Conservation (phyloP, 73 alveolate species). For the Diophrys appendiculata region DNA sequence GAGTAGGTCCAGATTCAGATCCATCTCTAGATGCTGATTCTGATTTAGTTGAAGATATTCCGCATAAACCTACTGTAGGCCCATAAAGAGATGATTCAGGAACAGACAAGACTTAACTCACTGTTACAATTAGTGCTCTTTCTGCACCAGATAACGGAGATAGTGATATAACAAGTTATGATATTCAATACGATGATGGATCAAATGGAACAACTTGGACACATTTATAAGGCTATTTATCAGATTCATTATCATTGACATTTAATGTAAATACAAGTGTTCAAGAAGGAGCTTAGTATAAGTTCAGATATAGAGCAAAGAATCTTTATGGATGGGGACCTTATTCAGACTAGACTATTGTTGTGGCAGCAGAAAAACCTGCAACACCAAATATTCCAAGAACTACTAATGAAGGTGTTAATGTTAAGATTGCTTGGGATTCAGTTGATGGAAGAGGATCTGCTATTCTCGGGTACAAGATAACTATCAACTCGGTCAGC, state of each 20-base stretch:
- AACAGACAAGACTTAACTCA: conserved; percentile 11
- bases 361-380: conserved; percentile 50
- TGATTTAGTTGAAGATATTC: conserved; percentile 14
- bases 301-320: conserved; percentile 51
- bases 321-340: conserved; percentile 60
- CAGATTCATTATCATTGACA: not conserved
- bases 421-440: conserved; percentile 45
- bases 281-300: conserved; percentile 36
- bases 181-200: conserved; percentile 26
- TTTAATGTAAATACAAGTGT: conserved; percentile 1
- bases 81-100: conserved; percentile 11
- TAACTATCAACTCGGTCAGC: not conserved
- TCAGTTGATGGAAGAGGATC: conserved; percentile 1
- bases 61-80: conserved; percentile 30
- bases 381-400: conserved; percentile 41
- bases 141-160: conserved; percentile 31
- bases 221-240: not conserved
- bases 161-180: conserved; percentile 1
- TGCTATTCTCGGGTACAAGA: not conserved
- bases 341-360: conserved; percentile 23
- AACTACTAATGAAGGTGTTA: conserved; percentile 25
- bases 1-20: conserved; percentile 15
- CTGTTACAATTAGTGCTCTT: conserved; percentile 27
- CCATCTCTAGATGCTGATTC: conserved; percentile 23
- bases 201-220: conserved; percentile 16